These are phyloP conservation scores for Isoetes engelmannii DNA, from an alignment of 83 land plant species.

Conservation along the genomic window DNA sequence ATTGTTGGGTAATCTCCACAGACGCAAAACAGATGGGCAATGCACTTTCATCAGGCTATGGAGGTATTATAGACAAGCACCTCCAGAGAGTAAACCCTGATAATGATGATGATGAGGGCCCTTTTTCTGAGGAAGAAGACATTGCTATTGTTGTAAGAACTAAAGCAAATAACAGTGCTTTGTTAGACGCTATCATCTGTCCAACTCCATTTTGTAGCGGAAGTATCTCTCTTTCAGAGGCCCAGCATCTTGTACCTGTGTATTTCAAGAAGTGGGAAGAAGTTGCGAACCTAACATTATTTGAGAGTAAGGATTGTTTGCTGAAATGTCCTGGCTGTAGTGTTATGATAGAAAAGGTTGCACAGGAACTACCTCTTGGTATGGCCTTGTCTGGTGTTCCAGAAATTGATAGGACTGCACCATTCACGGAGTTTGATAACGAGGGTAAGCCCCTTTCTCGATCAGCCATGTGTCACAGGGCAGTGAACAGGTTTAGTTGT, in stretches of 20 bases:
- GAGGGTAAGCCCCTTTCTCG: constrained; percentile 25
- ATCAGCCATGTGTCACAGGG: constrained; percentile 28
- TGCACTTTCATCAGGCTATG: no score
- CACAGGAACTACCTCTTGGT: constrained; percentile 27
- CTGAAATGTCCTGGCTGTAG: constrained; percentile 34
- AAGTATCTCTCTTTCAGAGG: constrained; percentile 13
- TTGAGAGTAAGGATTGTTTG: constrained; percentile 12
- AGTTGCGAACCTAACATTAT: constrained; percentile 18
- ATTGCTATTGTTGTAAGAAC: no score
- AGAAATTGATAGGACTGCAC: constrained; percentile 35
- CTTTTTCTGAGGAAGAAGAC: background rate
- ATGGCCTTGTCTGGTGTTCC: constrained; percentile 38
- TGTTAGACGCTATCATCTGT: constrained; percentile 16
- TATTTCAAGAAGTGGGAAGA: constrained; percentile 25
- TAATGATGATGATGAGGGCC: background rate
- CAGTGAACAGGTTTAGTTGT: constrained; percentile 27
- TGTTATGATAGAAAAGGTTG: constrained; percentile 30
- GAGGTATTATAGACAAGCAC: no score
- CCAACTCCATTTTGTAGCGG: constrained; percentile 19
- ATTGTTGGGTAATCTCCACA: no score
- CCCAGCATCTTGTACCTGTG: constrained; percentile 21
- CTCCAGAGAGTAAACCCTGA: no score
- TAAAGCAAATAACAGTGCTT: background rate
- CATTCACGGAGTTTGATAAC: constrained; percentile 31
- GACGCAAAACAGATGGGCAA: no score